These are phyloP conservation scores for Suillus sp. DNA, from an alignment of 768 basidiomycete genomes.

Conservation along the genomic window DNA sequence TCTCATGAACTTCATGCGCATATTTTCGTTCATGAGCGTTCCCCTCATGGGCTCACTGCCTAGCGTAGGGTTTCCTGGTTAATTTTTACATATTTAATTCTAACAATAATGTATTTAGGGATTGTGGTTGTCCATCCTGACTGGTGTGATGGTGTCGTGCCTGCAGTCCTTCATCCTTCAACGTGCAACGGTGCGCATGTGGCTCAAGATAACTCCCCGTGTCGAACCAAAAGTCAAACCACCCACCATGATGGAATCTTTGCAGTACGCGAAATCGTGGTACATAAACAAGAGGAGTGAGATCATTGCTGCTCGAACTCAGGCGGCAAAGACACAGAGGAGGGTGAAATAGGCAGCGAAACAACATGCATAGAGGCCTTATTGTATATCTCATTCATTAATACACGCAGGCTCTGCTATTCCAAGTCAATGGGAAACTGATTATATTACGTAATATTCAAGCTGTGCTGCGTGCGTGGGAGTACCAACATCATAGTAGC, in stretches of 20 bases:
- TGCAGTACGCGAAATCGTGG: slow-evolving; percentile 20
- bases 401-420: slow-evolving; percentile 3
- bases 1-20: slow-evolving; percentile 64
- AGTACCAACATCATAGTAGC: background rate
- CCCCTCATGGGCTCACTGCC: slow-evolving; percentile 63
- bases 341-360: background rate
- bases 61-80: slow-evolving; percentile 48
- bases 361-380: background rate
- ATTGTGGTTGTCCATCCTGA: slow-evolving; percentile 57
- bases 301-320: background rate
- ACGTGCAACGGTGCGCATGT: slow-evolving; percentile 41
- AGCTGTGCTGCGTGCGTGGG: background rate
- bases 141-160: slow-evolving; percentile 48
- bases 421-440: background rate
- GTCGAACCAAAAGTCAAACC: slow-evolving; percentile 18
- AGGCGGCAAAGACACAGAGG: background rate
- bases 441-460: background rate
- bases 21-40: slow-evolving; percentile 54
- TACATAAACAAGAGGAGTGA: slow-evolving; percentile 3
- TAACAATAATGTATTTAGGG: slow-evolving; percentile 42
- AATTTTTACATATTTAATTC: background rate
- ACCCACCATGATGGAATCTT: slow-evolving; percentile 31
- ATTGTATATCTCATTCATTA: slow-evolving; percentile 3
- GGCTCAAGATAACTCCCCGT: slow-evolving; percentile 36
- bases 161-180: slow-evolving; percentile 52